Percentiles rank a stretch among this genome's conserved stretches.
These are phyloP conservation scores for Triadica sebifera DNA, from an alignment of 345 rosid species.

Conservation along the genomic window DNA sequence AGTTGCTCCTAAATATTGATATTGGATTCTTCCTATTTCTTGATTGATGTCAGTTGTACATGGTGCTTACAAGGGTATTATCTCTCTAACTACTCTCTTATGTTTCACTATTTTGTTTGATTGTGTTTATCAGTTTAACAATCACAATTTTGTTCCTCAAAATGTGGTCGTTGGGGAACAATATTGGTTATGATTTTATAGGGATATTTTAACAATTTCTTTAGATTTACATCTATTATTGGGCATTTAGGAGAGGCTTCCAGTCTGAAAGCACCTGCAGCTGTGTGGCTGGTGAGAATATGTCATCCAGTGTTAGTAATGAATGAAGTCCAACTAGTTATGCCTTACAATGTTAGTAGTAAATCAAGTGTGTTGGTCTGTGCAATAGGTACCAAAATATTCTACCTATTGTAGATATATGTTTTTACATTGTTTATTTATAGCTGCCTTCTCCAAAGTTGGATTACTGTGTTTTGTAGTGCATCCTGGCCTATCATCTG, in stretches of 20 bases:
- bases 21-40: not conserved
- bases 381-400: constrained; percentile 1
- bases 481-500: constrained; percentile 4
- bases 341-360: not conserved
- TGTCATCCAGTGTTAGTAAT: not conserved
- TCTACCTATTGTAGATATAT: not conserved
- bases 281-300: constrained; percentile 2
- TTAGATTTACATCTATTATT: constrained; percentile 1
- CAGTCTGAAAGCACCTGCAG: not conserved
- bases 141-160: not conserved
- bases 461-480: constrained; percentile 4
- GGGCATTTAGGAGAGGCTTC: constrained; percentile 10
- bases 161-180: not conserved
- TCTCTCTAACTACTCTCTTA: not conserved
- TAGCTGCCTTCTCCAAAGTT: not conserved
- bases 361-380: not conserved
- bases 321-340: not conserved
- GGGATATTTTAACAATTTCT: not conserved
- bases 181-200: not conserved
- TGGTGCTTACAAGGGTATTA: not conserved
- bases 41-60: not conserved
- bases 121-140: not conserved
- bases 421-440: not conserved
- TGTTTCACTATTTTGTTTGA: not conserved
- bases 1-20: not conserved